These are phyloP conservation scores for Fusarium pseudonygamai DNA, from an alignment of 2,329 filamentous ascomycete species.

Conservation along the genomic window DNA sequence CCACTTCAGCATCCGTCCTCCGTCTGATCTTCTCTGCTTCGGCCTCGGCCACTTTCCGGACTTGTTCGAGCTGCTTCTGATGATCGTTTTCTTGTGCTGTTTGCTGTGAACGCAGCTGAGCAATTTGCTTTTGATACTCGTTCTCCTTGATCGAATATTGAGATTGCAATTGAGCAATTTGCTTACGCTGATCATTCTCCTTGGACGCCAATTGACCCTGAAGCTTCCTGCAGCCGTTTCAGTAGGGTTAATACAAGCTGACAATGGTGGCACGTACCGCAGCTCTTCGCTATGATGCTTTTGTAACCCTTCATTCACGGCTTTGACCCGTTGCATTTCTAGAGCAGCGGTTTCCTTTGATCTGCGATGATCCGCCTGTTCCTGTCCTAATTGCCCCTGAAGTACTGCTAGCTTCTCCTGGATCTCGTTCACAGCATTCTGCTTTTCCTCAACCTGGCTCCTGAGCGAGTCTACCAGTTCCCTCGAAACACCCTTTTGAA, in stretches of 20 bases:
- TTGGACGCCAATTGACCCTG: conserved; percentile 44
- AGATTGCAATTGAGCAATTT: conserved; percentile 41
- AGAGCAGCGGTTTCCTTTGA: conserved; percentile 64
- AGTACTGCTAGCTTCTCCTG: conserved; percentile 58
- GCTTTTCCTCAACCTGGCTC: conserved; percentile 78
- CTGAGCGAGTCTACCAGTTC: conserved; percentile 90
- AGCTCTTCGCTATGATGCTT: conserved; percentile 74
- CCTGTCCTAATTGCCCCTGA: conserved; percentile 71
- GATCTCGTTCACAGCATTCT: conserved; percentile 59
- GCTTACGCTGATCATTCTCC: conserved; percentile 46
- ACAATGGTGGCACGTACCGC: conserved; percentile 51
- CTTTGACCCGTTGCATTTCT: conserved; percentile 58
- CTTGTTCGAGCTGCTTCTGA: conserved; percentile 55
- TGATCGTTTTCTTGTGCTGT: conserved; percentile 46
- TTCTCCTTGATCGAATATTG: conserved; percentile 44
- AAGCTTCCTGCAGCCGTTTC: conserved; percentile 41
- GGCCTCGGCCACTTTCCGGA: conserved; percentile 58
- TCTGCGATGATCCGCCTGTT: conserved; percentile 76
- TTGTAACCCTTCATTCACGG: conserved; percentile 76
- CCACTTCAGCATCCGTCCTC: conserved; percentile 67
- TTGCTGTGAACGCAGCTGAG: conserved; percentile 36
- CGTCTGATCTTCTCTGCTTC: conserved; percentile 60
- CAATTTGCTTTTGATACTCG: conserved; percentile 42
- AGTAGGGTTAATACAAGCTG: conserved; percentile 15
- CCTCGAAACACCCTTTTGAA: conserved; percentile 91